A percentile compares a stretch with the other conserved stretches of the same genome.
These are phyloP conservation scores for Vitis hybrid DNA, from an alignment of 177 flowering plant genomes.

Conservation along the genomic window DNA sequence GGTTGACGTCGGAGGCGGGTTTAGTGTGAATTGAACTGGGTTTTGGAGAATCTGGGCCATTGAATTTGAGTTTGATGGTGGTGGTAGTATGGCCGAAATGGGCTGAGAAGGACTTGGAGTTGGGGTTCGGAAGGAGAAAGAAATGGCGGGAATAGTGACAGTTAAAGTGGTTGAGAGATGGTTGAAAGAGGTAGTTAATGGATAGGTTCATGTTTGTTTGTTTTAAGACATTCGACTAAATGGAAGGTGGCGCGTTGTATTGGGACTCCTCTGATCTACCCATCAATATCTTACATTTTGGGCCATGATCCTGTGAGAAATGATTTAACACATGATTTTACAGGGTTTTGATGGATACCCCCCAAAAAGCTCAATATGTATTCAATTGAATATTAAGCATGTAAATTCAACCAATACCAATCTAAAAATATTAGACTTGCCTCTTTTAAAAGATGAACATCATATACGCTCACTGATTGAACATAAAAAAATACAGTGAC, in stretches of 20 bases:
- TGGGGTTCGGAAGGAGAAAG: conserved; percentile 13
- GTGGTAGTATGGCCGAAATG: conserved; percentile 2
- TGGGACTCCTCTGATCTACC: too few relatives aligned
- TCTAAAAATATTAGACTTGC: too few relatives aligned
- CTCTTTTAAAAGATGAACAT: too few relatives aligned
- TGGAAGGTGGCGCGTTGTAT: not conserved
- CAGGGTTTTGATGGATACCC: too few relatives aligned
- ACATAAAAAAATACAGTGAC: too few relatives aligned
- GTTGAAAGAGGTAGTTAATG: conserved; percentile 5
- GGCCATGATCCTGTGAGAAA: too few relatives aligned
- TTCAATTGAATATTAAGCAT: too few relatives aligned
- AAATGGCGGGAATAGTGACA: conserved; percentile 5
- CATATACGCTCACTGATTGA: too few relatives aligned
- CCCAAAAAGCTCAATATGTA: too few relatives aligned
- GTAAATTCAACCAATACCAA: too few relatives aligned
- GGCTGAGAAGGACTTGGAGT: conserved; percentile 9
- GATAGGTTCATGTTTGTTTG: conserved; percentile 10
- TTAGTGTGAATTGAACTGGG: not conserved
- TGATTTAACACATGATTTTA: too few relatives aligned
- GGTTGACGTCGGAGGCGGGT: conserved; percentile 2
- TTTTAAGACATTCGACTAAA: not conserved
- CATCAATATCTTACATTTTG: too few relatives aligned
- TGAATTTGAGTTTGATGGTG: conserved; percentile 4
- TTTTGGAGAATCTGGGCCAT: conserved; percentile 9
- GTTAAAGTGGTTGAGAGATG: conserved; percentile 13